Percentiles rank a stretch among this genome's conserved stretches.
Conservation (phyloP, 345 rosid species). For the Gossypium turneri region DNA sequence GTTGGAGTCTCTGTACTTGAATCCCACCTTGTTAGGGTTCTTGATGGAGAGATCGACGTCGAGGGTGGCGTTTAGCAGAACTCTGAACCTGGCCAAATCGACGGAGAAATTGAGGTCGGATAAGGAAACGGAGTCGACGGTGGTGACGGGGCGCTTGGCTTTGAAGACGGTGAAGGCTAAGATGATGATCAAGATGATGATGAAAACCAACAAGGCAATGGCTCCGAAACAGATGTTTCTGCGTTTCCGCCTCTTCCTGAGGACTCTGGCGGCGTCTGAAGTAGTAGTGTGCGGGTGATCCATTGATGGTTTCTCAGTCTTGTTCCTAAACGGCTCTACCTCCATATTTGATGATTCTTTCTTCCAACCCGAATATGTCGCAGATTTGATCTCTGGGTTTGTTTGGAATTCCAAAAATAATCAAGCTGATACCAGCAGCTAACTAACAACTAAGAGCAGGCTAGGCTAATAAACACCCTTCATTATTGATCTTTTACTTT, state of each 20-base stretch:
- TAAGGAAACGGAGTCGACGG: slow-evolving; percentile 43
- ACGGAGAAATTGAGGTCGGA: slow-evolving; percentile 31
- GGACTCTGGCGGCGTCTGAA: slow-evolving; percentile 5
- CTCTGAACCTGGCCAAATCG: slow-evolving; percentile 20
- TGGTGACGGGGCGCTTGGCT: slow-evolving; percentile 46
- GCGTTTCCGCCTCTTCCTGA: slow-evolving; percentile 26
- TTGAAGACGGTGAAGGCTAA: slow-evolving; percentile 54
- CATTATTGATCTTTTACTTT: no score
- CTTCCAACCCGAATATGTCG: not conserved
- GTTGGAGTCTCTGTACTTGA: slow-evolving; percentile 44
- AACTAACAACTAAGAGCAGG: not conserved
- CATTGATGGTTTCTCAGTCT: not conserved
- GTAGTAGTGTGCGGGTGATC: not conserved
- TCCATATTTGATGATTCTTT: slow-evolving; percentile 10
- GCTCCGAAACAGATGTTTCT: slow-evolving; percentile 36
- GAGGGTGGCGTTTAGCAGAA: slow-evolving; percentile 47
- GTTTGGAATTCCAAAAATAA: not conserved
- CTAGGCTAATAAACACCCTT: no score
- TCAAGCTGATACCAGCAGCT: not conserved
- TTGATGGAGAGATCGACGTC: slow-evolving; percentile 44
- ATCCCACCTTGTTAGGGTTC: slow-evolving; percentile 76
- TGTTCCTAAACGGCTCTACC: not conserved
- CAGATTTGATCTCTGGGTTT: not conserved
- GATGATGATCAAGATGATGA: slow-evolving; percentile 30
- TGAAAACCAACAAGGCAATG: slow-evolving; percentile 14